Evolutionary conservation across 148 eudicot species (phyloP).

Genomic region (Camellia sinensis): DNA sequence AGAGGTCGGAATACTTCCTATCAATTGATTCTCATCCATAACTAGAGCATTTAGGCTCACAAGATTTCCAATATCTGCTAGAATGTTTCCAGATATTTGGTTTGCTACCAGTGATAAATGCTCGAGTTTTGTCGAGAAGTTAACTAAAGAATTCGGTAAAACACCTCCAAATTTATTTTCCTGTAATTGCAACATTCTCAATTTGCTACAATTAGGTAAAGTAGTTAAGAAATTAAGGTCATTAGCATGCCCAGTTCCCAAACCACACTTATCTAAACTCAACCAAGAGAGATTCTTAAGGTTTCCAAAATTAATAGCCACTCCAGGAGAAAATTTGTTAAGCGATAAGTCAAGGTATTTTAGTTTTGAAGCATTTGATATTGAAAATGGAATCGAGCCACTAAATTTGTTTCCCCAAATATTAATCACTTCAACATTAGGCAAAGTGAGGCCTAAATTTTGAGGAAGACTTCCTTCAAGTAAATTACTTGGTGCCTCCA

Average conservation of each 20-base stretch:
- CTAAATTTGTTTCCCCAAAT: slow-evolving; percentile 14
- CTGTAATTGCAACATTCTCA: neutral
- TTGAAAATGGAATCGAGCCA: slow-evolving; percentile 29
- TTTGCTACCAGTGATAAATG: neutral
- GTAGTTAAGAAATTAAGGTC: slow-evolving; percentile 26
- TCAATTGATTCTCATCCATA: neutral
- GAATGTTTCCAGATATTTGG: slow-evolving; percentile 18
- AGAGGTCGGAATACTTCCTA: slow-evolving; percentile 25
- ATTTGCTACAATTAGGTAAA: slow-evolving; percentile 26
- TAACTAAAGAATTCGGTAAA: slow-evolving; percentile 11
- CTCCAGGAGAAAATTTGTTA: slow-evolving; percentile 16
- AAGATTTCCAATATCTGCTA: slow-evolving; percentile 22
- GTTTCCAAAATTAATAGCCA: slow-evolving; percentile 14
- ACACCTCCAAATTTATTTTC: slow-evolving; percentile 21
- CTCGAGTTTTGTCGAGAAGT: slow-evolving; percentile 15
- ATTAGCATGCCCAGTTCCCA: slow-evolving; percentile 21
- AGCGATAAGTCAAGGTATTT: neutral
- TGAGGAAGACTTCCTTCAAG: slow-evolving; percentile 29
- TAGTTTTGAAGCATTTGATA: slow-evolving; percentile 32
- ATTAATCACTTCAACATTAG: slow-evolving; percentile 11
- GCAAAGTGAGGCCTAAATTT: slow-evolving; percentile 22
- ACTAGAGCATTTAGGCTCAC: neutral
- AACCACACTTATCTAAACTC: neutral
- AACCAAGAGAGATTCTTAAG: neutral
- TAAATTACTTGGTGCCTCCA: slow-evolving; percentile 11